Evolutionary conservation across 352 stramenopile species (phyloP), one percentile per base, ranked within the genome.

Genomic region (Chrysophaeum taylorii): DNA sequence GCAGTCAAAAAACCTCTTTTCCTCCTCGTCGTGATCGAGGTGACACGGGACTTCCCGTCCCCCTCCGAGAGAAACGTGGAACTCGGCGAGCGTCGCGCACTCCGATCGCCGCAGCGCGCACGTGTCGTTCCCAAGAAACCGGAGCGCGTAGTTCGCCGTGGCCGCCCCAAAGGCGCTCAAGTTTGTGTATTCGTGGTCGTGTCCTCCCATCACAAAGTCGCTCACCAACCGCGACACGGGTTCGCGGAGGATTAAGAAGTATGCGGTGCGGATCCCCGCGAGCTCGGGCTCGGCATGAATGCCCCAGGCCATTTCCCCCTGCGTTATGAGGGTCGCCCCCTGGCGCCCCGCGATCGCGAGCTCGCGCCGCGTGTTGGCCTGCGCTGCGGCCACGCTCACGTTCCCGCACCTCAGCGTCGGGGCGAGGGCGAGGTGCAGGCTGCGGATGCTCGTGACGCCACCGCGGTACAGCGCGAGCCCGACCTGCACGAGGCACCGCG

Each of bases 211-310:
- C 18, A 23, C 57, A 23, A 27, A 66, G 57, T 66, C 57, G 5
- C 14, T 37, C 16, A 66, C 7, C 14, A 66, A 25, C 33, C 57
- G 57, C 9, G 57, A 42, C 16, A 66, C 27, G 33, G 57, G 57
- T 2, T 66, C 57, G 1, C 57, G 57, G 14, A 66, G 14, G 14
- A 66, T 5, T 16, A 66, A 25, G 9, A 43, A 43, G 57, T 66
- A 66, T 31, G 57, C 31, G 33, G 33, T 66, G 12, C 45, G 9
- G 36, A 2, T 31, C 21, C 18, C 33, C 7, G 31, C 7, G 7
- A 66, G 57, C 36, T 66, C 57, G 12, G 57, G 57, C 57, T 66
- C 57, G 12, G 31, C 31, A 36, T 66, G 57, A 25, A 66, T 42
- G 14, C 57, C 57, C 31, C 31, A 66, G 57, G 27, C 14, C 33